Percentiles rank a stretch among this genome's conserved stretches.
These are phyloP conservation scores for Candida pini DNA, from an alignment of 805 yeast species.

Conservation along the genomic window DNA sequence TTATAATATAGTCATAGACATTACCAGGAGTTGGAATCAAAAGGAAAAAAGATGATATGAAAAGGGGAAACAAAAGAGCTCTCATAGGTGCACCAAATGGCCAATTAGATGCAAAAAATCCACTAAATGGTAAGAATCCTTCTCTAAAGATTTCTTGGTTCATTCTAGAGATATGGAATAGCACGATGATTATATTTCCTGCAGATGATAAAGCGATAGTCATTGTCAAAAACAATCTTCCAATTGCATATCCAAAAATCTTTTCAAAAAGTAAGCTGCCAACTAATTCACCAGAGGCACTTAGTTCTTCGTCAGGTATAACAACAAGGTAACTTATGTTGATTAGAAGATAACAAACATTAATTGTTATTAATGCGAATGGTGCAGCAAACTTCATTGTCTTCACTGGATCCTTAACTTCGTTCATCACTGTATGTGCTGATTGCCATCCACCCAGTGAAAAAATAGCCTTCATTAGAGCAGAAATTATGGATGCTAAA, in stretches of 20 bases:
- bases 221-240: slow-evolving; percentile 41
- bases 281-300: slow-evolving; percentile 40
- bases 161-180: slow-evolving; percentile 47
- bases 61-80: slow-evolving; percentile 37
- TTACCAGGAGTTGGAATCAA: slow-evolving; percentile 42
- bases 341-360: slow-evolving; percentile 40
- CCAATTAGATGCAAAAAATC: slow-evolving; percentile 47
- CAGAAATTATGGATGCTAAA: slow-evolving; percentile 40
- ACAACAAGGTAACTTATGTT: slow-evolving; percentile 47
- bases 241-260: slow-evolving; percentile 44
- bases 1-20: slow-evolving; percentile 45
- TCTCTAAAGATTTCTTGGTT: slow-evolving; percentile 54
- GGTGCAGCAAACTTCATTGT: slow-evolving; percentile 54
- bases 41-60: slow-evolving; percentile 36
- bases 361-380: slow-evolving; percentile 35
- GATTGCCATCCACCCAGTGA: slow-evolving; percentile 53
- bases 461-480: slow-evolving; percentile 46
- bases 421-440: slow-evolving; percentile 49
- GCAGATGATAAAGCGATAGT: slow-evolving; percentile 50
- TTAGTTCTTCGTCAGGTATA: slow-evolving; percentile 42
- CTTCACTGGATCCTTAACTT: slow-evolving; percentile 45
- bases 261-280: slow-evolving; percentile 49
- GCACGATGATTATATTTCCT: slow-evolving; percentile 50
- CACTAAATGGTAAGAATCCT: slow-evolving; percentile 47
- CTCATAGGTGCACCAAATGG: slow-evolving; percentile 50